These are phyloP conservation scores for Ensete glaucum DNA, from an alignment of 176 grass and related monocot genomes.

Conservation along the genomic window DNA sequence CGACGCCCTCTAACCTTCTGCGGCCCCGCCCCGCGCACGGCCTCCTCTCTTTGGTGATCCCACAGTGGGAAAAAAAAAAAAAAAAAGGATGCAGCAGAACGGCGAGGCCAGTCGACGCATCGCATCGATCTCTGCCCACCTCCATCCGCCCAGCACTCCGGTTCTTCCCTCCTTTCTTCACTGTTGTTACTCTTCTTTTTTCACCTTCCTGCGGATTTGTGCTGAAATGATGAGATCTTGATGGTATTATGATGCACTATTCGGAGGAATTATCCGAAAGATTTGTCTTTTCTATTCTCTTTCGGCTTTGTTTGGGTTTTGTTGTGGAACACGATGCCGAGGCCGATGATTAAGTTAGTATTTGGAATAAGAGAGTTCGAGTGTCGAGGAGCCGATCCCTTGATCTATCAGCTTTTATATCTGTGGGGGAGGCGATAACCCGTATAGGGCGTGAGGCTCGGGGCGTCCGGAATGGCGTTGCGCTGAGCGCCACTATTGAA, in stretches of 20 bases:
- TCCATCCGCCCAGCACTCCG: slow-evolving; percentile 33
- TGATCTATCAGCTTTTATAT: too few species aligned
- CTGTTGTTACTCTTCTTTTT: not conserved
- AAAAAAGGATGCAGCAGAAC: slow-evolving; percentile 27
- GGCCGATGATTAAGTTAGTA: too few species aligned
- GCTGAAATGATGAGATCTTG: not conserved
- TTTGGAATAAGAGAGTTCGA: too few species aligned
- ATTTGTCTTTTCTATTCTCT: not conserved
- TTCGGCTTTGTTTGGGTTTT: not conserved
- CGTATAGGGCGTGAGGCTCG: too few species aligned
- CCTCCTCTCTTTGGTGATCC: not conserved
- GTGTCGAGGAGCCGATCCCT: too few species aligned
- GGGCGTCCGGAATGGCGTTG: too few species aligned
- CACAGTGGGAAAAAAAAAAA: not conserved
- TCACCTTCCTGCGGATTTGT: not conserved
- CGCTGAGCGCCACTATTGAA: too few species aligned
- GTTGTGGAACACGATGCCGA: too few species aligned
- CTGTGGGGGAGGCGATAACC: too few species aligned
- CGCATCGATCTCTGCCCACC: slow-evolving; percentile 49
- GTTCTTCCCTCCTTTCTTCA: slow-evolving; percentile 16
- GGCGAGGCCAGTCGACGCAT: slow-evolving; percentile 41
- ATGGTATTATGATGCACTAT: not conserved
- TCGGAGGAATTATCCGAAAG: not conserved
- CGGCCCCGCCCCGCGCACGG: too few species aligned
- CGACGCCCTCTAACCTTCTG: not conserved